Percentiles rank a stretch among this genome's conserved stretches.
Evolutionary conservation across 805 yeast genomes (phyloP).

Genomic region (Starmerella bacillaris): DNA sequence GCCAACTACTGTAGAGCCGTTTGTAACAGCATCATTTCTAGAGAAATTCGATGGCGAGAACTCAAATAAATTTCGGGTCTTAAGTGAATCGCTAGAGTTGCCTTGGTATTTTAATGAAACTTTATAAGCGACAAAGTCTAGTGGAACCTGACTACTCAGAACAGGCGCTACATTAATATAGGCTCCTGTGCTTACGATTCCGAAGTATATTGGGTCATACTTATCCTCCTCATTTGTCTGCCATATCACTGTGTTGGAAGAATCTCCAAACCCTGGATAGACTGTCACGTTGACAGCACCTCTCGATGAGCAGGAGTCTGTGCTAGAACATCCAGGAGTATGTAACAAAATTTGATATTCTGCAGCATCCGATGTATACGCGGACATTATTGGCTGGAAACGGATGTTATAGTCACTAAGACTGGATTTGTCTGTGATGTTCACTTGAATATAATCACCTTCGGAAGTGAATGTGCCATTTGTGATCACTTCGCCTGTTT

Average conservation of each 20-base stretch:
- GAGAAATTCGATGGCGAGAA: conserved; percentile 56
- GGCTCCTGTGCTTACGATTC: conserved; percentile 36
- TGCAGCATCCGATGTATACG: conserved; percentile 47
- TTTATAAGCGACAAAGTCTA: conserved; percentile 56
- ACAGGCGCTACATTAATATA: conserved; percentile 22
- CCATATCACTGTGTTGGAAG: conserved; percentile 34
- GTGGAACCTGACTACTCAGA: conserved; percentile 18
- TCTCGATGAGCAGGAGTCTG: conserved; percentile 48
- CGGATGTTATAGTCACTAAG: conserved; percentile 27
- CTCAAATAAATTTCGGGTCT: conserved; percentile 40
- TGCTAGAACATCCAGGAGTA: conserved; percentile 74
- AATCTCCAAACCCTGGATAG: conserved; percentile 29
- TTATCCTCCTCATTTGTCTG: conserved; percentile 70
- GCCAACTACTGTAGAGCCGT: background rate
- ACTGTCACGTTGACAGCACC: conserved; percentile 67
- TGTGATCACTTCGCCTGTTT: conserved; percentile 1
- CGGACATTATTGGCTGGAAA: conserved; percentile 34
- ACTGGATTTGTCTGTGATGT: conserved; percentile 20
- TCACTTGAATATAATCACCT: conserved; percentile 18
- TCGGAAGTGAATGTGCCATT: conserved; percentile 19
- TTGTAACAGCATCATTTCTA: conserved; percentile 2
- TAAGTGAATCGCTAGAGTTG: conserved; percentile 25
- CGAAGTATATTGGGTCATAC: conserved; percentile 60
- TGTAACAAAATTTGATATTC: conserved; percentile 51
- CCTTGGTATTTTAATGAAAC: conserved; percentile 30